Base-by-base conservation (phyloP, 2,329 filamentous ascomycete genomes). In the Verticillium zaregamsianum region DNA sequence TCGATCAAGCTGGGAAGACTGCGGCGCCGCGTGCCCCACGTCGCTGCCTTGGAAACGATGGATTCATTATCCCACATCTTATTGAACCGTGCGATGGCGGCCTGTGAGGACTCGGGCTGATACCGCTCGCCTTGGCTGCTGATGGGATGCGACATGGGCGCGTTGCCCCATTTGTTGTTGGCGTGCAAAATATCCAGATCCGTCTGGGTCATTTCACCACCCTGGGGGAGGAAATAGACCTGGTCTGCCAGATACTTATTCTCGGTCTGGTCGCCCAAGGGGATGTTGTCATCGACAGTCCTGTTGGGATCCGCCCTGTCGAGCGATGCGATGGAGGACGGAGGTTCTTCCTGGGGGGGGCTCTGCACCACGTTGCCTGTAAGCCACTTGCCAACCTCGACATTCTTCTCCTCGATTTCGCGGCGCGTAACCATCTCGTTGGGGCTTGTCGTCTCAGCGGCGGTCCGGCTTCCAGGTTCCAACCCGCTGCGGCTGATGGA, bases 11-110 rank as follows among this genome's bases (percentile, higher is more conserved):
- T 87, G 2, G 88, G 86, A 57, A 90, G 78, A 71, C 88, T 89
- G 62, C 84, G 83, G 52, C 88, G 83, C 7, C 86, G 82, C 2
- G 89, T 92, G 17, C 89, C 89, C 80, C 89, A 87, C 0, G 89
- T 92, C 20, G 89, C 89, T 15, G 86, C 82, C 64, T 84, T 79
- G 2, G 86, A 89, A 11, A 87, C 72, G 12, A 88, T 77, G 0
- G 86, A 89, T 32, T 80, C 82, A 57, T 79, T 86, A 64, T 87
- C 84, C 60, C 76, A 82, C 76, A 83, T 78, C 12, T 74, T 76
- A 65, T 85, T 76, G 60, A 83, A 86, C 45, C 68, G 77, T 54
- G 78, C 77, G 23, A 87, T 87, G 11, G 84, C 84, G 17, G 76
- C 82, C 54, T 83, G 77, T 1, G 84, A 82, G 1, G 80, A 78